Conservation (phyloP, 2,329 filamentous ascomycete species). For the Ophiostoma fasciatum region DNA sequence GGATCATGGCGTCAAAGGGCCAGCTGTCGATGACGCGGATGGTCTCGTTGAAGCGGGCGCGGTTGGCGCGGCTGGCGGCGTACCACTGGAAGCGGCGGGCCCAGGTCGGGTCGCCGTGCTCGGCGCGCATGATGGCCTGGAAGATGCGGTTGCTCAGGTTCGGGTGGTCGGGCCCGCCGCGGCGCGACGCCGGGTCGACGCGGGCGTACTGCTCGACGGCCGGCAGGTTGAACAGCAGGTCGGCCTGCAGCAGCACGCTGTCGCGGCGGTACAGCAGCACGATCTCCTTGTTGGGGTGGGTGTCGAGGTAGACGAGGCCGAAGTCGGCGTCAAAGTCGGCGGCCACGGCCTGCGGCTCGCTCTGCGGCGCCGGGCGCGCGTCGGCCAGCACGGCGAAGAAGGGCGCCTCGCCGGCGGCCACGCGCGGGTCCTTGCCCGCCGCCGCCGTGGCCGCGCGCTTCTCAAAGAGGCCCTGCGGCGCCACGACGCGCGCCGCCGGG, state of each 20-base stretch:
- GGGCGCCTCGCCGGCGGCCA: slow-evolving; percentile 29
- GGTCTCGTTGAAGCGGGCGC: slow-evolving; percentile 54
- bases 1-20: slow-evolving; percentile 76
- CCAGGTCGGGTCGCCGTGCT: slow-evolving; percentile 52
- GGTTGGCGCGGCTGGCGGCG: slow-evolving; percentile 41
- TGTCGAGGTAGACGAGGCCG: slow-evolving; percentile 67
- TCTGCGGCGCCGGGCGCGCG: slow-evolving; percentile 31
- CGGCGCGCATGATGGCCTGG: slow-evolving; percentile 41
- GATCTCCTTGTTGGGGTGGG: slow-evolving; percentile 71
- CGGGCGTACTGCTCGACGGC: slow-evolving; percentile 70
- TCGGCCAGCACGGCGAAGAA: slow-evolving; percentile 56
- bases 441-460: slow-evolving; percentile 47
- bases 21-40: slow-evolving; percentile 55
- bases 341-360: slow-evolving; percentile 36
- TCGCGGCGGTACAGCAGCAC: slow-evolving; percentile 76
- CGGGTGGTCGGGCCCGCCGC: slow-evolving; percentile 27
- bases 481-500: slow-evolving; percentile 66
- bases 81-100: slow-evolving; percentile 81
- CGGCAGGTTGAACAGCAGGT: slow-evolving; percentile 84
- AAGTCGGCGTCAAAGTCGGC: slow-evolving; percentile 80
- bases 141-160: slow-evolving; percentile 30
- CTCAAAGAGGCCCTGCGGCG: slow-evolving; percentile 66
- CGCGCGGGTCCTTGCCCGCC: slow-evolving; percentile 40
- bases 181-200: slow-evolving; percentile 17
- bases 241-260: slow-evolving; percentile 69